These are phyloP conservation scores for Talaromyces liani DNA, from an alignment of 495 filamentous ascomycete genomes.

Conservation along the genomic window DNA sequence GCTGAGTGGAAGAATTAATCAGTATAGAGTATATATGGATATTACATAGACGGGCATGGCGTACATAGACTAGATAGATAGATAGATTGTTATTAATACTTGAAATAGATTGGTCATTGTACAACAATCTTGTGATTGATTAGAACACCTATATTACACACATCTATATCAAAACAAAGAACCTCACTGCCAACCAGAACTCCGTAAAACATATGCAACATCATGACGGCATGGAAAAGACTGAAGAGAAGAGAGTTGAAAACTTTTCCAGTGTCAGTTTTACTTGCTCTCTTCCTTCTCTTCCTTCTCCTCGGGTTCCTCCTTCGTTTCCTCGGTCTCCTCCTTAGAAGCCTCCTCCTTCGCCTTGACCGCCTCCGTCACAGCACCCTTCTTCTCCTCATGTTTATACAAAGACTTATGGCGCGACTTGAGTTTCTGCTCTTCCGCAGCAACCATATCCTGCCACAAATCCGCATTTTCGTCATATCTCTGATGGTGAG, in stretches of 20 bases:
- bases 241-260: conserved; percentile 5
- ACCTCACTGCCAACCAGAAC: background rate
- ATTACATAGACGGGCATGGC: background rate
- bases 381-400: conserved; percentile 13
- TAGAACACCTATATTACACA: background rate
- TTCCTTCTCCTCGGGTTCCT: conserved; percentile 10
- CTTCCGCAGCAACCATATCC: conserved; percentile 77
- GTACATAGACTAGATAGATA: background rate
- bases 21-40: background rate
- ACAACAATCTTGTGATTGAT: background rate
- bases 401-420: conserved; percentile 39
- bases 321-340: conserved; percentile 9
- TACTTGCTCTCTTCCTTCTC: conserved; percentile 1
- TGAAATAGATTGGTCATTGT: background rate
- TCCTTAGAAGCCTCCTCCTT: conserved; percentile 17
- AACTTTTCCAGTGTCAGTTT: background rate
- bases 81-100: background rate
- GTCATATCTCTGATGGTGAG: conserved; percentile 43
- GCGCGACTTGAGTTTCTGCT: conserved; percentile 54
- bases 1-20: conserved; percentile 30
- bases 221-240: background rate
- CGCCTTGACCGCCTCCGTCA: conserved; percentile 13
- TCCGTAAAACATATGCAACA: background rate
- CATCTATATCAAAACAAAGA: background rate
- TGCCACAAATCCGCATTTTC: conserved; percentile 84